These are phyloP conservation scores for Kwoniella sp. DNA, from an alignment of 768 basidiomycete species.

Conservation along the genomic window DNA sequence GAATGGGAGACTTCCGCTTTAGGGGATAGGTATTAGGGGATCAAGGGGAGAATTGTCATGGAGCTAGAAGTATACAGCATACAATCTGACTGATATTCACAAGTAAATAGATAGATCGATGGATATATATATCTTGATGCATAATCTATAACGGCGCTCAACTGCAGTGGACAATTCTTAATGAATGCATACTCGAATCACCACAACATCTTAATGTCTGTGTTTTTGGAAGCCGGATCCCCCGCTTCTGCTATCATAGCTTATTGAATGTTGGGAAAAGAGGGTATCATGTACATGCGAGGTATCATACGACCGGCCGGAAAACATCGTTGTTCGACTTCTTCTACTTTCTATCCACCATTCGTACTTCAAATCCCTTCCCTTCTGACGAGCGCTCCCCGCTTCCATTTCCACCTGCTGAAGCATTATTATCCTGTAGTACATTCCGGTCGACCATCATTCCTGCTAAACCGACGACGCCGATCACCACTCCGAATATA, in stretches of 20 bases:
- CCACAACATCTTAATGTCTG: too few relatives aligned
- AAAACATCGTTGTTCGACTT: too few relatives aligned
- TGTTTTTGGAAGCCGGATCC: too few relatives aligned
- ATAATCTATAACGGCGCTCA: conserved; percentile 5
- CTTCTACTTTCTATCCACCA: conserved; percentile 21
- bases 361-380: conserved; percentile 10
- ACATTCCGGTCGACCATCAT: conserved; percentile 20
- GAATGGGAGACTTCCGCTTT: not conserved
- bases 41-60: not conserved
- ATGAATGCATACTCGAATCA: too few relatives aligned
- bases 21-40: not conserved
- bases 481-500: conserved; percentile 7
- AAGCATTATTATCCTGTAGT: conserved; percentile 10
- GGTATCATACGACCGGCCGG: not conserved
- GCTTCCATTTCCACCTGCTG: not conserved
- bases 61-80: not conserved
- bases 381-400: not conserved
- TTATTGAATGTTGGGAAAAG: too few relatives aligned
- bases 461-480: conserved; percentile 14
- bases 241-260: too few relatives aligned
- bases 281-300: not conserved
- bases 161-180: too few relatives aligned
- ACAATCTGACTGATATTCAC: too few relatives aligned
- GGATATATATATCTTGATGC: conserved; percentile 7
- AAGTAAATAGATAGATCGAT: not conserved